A percentile compares a stretch with the other conserved stretches of the same genome.
Evolutionary conservation across 257 asterid species (phyloP).

Genomic region (Forsythia viridissima): DNA sequence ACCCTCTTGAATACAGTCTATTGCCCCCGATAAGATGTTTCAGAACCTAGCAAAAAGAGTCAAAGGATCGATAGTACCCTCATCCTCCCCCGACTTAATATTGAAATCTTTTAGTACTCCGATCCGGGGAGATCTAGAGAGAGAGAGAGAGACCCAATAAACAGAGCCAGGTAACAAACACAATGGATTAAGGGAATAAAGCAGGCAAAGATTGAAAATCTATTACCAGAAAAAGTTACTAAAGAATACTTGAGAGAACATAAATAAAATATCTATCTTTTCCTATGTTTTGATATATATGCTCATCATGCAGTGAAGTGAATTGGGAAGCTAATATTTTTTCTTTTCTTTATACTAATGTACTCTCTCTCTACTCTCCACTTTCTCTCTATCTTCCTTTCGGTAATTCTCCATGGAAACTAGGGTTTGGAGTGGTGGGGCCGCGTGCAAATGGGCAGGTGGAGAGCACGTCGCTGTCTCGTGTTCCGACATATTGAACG

Average conservation of each 20-base stretch:
- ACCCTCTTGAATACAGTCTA: neutral
- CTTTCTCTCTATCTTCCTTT: neutral
- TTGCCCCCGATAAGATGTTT: conserved; percentile 16
- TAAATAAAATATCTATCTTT: conserved; percentile 14
- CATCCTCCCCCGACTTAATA: neutral
- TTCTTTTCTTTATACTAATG: conserved; percentile 26
- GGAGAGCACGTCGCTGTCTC: conserved; percentile 51
- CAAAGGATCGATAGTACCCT: neutral
- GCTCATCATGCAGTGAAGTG: conserved; percentile 16
- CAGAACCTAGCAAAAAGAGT: neutral
- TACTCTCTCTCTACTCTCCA: neutral
- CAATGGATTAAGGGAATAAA: conserved; percentile 16
- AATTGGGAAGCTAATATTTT: conserved; percentile 22
- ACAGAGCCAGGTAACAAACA: conserved; percentile 2
- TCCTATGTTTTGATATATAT: conserved; percentile 22
- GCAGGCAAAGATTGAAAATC: conserved; percentile 16
- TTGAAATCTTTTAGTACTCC: neutral
- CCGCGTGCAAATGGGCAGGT: conserved; percentile 49
- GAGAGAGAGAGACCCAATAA: neutral
- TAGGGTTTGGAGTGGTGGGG: conserved; percentile 64
- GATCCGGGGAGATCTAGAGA: neutral
- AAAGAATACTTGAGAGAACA: neutral
- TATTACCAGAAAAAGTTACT: conserved; percentile 10
- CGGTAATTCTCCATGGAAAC: conserved; percentile 22
- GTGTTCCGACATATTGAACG: conserved; percentile 30